Evolutionary conservation across 1,139 yeast genomes (phyloP).

Genomic region (Candida frijolesensis): DNA sequence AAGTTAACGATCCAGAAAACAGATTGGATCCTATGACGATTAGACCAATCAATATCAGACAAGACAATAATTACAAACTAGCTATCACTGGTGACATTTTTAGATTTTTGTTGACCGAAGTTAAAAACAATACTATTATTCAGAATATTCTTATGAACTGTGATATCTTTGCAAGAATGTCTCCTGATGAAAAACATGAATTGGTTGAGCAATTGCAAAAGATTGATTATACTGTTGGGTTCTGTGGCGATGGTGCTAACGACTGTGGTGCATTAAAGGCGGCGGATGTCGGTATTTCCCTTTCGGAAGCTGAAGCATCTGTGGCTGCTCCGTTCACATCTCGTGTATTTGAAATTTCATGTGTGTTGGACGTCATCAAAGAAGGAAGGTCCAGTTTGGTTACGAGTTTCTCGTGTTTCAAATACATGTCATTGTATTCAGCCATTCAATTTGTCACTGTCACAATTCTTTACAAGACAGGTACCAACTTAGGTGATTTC

Average conservation of each 20-base stretch:
- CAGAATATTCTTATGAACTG: constrained; percentile 72
- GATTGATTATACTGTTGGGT: constrained; percentile 90
- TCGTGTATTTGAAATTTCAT: constrained; percentile 82
- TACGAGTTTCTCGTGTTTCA: constrained; percentile 94
- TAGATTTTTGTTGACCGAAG: constrained; percentile 66
- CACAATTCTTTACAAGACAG: constrained; percentile 79
- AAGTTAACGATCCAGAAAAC: constrained; percentile 55
- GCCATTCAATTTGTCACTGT: constrained; percentile 94
- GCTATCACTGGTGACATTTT: constrained; percentile 95
- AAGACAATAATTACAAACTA: constrained; percentile 52
- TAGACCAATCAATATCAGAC: constrained; percentile 43
- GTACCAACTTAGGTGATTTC: constrained; percentile 95
- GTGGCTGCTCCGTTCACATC: constrained; percentile 99
- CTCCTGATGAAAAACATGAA: constrained; percentile 98
- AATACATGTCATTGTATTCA: constrained; percentile 94
- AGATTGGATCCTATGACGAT: constrained; percentile 66
- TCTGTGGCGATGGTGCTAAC: constrained; percentile 97
- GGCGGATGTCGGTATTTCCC: constrained; percentile 94
- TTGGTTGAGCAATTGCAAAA: constrained; percentile 83
- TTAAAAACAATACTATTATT: constrained; percentile 40
- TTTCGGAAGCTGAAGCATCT: constrained; percentile 97
- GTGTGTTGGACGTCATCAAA: constrained; percentile 85
- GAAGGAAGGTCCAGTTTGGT: constrained; percentile 96
- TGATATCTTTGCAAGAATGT: constrained; percentile 91
- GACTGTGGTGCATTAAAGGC: constrained; percentile 98